Evolutionary conservation across 2,329 filamentous ascomycete species (phyloP).

Genomic region (Claviceps citrina): DNA sequence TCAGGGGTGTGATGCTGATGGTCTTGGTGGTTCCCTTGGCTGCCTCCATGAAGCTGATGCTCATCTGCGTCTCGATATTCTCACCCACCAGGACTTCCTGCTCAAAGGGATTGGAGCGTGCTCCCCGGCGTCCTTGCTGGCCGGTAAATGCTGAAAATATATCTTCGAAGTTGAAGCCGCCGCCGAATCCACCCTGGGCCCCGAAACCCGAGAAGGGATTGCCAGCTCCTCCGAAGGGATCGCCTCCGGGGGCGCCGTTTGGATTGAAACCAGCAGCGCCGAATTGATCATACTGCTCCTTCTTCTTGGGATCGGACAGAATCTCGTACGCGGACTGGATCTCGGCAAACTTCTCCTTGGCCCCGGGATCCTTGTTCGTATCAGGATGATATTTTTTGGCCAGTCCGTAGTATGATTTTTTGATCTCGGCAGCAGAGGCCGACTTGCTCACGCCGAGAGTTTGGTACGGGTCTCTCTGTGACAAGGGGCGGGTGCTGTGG

Average conservation of each 20-base stretch:
- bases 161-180: slow-evolving; percentile 90
- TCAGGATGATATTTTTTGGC: slow-evolving; percentile 97
- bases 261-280: slow-evolving; percentile 80
- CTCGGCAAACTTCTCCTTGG: slow-evolving; percentile 88
- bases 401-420: slow-evolving; percentile 94
- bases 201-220: slow-evolving; percentile 42
- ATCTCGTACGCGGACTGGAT: slow-evolving; percentile 90
- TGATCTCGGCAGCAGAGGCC: slow-evolving; percentile 77
- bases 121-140: slow-evolving; percentile 29
- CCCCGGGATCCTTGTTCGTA: slow-evolving; percentile 86
- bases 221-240: slow-evolving; percentile 48
- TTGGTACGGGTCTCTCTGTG: slow-evolving; percentile 68
- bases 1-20: slow-evolving; percentile 71
- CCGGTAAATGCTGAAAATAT: slow-evolving; percentile 76
- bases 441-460: slow-evolving; percentile 69
- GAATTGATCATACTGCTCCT: slow-evolving; percentile 79
- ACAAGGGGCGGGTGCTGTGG: slow-evolving; percentile 41
- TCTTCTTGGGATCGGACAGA: slow-evolving; percentile 83
- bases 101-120: slow-evolving; percentile 50
- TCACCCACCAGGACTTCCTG: slow-evolving; percentile 80
- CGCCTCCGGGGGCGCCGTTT: slow-evolving; percentile 43
- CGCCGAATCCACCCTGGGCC: slow-evolving; percentile 51
- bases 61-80: slow-evolving; percentile 87
- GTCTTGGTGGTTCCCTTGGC: slow-evolving; percentile 82
- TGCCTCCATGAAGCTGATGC: slow-evolving; percentile 89